phyloP scores from a whole-genome alignment of 2,329 filamentous ascomycete species.

The Neurospora crassa region DNA sequence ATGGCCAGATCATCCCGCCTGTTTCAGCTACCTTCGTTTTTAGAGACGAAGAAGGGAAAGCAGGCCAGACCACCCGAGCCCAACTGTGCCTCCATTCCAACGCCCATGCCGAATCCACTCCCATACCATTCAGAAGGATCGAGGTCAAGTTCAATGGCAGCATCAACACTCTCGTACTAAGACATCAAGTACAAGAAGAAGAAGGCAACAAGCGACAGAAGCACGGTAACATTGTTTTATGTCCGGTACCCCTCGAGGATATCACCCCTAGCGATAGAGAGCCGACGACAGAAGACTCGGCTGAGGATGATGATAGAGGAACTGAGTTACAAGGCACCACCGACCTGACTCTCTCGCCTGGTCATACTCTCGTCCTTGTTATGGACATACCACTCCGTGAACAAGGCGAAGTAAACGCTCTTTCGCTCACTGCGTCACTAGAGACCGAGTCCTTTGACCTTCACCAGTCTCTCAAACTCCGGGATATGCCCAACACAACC shows the following conservation, averaged over 20 bases:
- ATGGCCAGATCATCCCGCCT: conserved; percentile 27
- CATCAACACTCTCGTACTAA: conserved; percentile 44
- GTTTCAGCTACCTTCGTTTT: conserved; percentile 42
- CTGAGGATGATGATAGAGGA: conserved; percentile 16
- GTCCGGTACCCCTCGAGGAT: conserved; percentile 20
- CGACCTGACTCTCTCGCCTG: conserved; percentile 57
- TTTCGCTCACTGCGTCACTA: conserved; percentile 54
- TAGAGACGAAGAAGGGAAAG: conserved; percentile 46
- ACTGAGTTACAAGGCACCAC: conserved; percentile 34
- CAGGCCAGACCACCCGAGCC: conserved; percentile 48
- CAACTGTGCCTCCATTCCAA: conserved; percentile 50
- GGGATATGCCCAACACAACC: conserved; percentile 27
- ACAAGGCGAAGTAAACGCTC: conserved; percentile 64
- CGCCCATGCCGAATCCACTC: conserved; percentile 41
- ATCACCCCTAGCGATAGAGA: conserved; percentile 21
- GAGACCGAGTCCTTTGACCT: conserved; percentile 57
- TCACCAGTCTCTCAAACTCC: conserved; percentile 51
- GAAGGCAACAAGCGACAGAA: conserved; percentile 5
- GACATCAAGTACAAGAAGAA: conserved; percentile 26
- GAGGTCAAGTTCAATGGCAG: conserved; percentile 47
- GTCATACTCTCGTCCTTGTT: conserved; percentile 60
- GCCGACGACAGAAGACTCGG: conserved; percentile 16
- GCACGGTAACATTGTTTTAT: conserved; percentile 18
- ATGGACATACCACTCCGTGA: conserved; percentile 69
- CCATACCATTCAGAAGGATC: conserved; percentile 42